phyloP scores from a whole-genome alignment of 768 basidiomycete genomes.

The Pisolithus microcarpus region DNA sequence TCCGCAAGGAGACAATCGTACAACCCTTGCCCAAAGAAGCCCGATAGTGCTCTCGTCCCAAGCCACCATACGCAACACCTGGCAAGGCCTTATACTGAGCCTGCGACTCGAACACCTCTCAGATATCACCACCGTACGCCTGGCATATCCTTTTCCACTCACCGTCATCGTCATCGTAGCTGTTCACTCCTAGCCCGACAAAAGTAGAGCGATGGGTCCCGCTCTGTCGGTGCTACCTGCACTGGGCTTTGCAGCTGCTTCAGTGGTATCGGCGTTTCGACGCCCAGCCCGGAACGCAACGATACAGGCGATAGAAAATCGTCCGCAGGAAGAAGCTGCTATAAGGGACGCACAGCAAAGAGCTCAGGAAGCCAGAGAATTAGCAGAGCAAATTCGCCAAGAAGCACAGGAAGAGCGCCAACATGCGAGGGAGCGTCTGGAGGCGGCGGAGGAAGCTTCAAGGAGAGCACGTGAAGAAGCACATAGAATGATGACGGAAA shows the following conservation, averaged over 20 bases:
- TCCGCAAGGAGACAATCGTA: too few species aligned
- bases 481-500: not conserved
- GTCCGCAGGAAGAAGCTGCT: conserved; percentile 1
- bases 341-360: not conserved
- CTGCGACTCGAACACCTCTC: too few species aligned
- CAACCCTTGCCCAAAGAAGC: too few species aligned
- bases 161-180: too few species aligned
- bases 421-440: not conserved
- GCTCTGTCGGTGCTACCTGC: not conserved
- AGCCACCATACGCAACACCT: too few species aligned
- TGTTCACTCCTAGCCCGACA: not conserved
- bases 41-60: too few species aligned
- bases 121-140: too few species aligned
- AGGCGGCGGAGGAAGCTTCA: not conserved
- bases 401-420: not conserved
- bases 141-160: too few species aligned
- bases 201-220: not conserved
- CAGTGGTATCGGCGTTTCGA: not conserved
- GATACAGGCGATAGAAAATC: not conserved
- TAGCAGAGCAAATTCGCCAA: not conserved
- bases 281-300: conserved; percentile 1
- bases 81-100: too few species aligned
- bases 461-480: not conserved
- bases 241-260: not conserved
- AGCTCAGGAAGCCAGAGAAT: not conserved